phyloP scores from a whole-genome alignment of 306 rosid genomes.

The Clitoria ternatea region DNA sequence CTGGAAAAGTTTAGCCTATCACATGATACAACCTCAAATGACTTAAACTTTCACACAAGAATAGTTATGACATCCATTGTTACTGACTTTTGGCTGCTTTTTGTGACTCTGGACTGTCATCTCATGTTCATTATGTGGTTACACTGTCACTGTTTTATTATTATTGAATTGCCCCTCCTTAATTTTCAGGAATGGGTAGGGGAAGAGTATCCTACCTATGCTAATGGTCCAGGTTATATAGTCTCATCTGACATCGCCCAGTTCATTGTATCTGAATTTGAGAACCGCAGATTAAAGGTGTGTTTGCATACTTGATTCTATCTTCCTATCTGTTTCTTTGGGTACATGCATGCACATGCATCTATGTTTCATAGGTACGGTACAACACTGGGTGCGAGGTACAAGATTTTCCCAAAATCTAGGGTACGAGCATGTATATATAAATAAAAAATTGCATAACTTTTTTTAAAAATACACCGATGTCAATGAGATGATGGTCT shows the following conservation, averaged over 20 bases:
- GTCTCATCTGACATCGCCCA: conserved; percentile 70
- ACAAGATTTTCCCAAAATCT: too few species aligned
- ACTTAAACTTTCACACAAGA: neutral
- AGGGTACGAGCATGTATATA: too few species aligned
- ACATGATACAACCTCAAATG: neutral
- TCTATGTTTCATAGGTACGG: too few species aligned
- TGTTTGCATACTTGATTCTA: conserved; percentile 14
- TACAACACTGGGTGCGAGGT: too few species aligned
- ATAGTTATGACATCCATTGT: neutral
- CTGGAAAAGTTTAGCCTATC: neutral
- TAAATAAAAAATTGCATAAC: too few species aligned
- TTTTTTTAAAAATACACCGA: too few species aligned
- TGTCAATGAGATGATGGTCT: too few species aligned
- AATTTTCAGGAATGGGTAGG: conserved; percentile 82
- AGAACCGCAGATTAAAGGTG: conserved; percentile 68
- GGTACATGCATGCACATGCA: neutral
- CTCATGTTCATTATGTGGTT: neutral
- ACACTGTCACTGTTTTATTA: neutral
- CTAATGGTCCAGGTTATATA: conserved; percentile 91
- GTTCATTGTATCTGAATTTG: conserved; percentile 64
- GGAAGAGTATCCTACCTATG: conserved; percentile 93
- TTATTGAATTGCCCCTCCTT: too few species aligned
- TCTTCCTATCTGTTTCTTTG: neutral
- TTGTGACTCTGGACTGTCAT: neutral
- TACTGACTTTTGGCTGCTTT: neutral